Conservation (phyloP, 2,329 filamentous ascomycete genomes). For the Aspergillus tanneri region DNA sequence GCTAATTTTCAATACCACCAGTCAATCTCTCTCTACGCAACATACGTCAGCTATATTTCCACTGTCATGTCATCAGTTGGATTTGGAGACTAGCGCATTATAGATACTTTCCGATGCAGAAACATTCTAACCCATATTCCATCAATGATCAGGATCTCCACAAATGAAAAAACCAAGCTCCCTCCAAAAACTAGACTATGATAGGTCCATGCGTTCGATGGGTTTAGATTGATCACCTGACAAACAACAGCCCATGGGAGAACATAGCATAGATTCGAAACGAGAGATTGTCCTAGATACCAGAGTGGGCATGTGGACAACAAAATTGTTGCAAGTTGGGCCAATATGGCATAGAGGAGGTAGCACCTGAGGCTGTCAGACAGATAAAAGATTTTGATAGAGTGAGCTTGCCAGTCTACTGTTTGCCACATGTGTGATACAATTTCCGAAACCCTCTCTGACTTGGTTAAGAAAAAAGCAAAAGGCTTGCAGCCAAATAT, state of each 20-base stretch:
- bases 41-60: too few species aligned
- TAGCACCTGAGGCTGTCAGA: conserved; percentile 55
- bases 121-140: conserved; percentile 11
- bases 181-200: conserved; percentile 24
- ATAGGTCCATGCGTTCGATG: conserved; percentile 21
- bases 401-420: conserved; percentile 19
- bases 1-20: too few species aligned
- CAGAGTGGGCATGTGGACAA: conserved; percentile 63
- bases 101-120: too few species aligned
- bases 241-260: conserved; percentile 67
- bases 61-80: too few species aligned
- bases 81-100: too few species aligned
- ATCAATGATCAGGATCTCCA: conserved; percentile 14
- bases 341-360: conserved; percentile 65
- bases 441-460: conserved; percentile 58
- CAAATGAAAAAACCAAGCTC: conserved; percentile 23
- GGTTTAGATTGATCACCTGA: conserved; percentile 11
- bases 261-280: conserved; percentile 66
- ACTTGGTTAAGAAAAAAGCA: conserved; percentile 61
- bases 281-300: conserved; percentile 67
- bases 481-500: conserved; percentile 60
- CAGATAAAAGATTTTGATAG: background rate
- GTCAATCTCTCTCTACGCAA: too few species aligned
- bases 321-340: conserved; percentile 62
- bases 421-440: conserved; percentile 64